Base-by-base conservation (phyloP, 768 basidiomycete genomes). In the Candolleomyces efflorescens region DNA sequence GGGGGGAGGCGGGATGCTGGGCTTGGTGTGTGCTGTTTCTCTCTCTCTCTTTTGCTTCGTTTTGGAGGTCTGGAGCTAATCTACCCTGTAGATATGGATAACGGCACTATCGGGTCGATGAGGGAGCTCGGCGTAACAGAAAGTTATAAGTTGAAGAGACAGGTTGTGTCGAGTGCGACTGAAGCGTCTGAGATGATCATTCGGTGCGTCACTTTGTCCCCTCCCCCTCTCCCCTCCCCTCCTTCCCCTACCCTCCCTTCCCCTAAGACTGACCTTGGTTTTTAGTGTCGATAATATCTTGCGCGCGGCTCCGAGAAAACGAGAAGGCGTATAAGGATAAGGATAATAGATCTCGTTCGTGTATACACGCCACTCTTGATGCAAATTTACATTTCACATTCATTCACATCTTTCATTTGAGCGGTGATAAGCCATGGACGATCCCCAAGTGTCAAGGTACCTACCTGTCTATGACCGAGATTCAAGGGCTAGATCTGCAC, bases 151-250 rank as follows among this genome's bases (percentile, higher is more conserved):
- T 79, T 99, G 62, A 99, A 99, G 77, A 80, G 88, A 41, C 95
- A 98, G 72, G 95, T 98, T 1, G 89, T 99, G 3, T 74, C 91
- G 48, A 96, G 93, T 67, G 95, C 97, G 1, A 92, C 87, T 57
- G 97, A 99, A 69, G 97, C 95, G 17, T 90, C 93, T 1, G 97
- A 98, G 78, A 98, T 98, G 96, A 98, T 99, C 64, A 83, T 99
- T 62, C 83, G 96, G 89, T 90, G 73, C 24, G 84, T 71, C n/a
- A n/a, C n/a, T n/a, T n/a, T n/a, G n/a, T n/a, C n/a, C n/a, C n/a
- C n/a, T n/a, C n/a, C n/a, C n/a, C n/a, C n/a, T n/a, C n/a, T n/a
- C n/a, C n/a, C n/a, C n/a, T n/a, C n/a, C n/a, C n/a, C n/a, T n/a
- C n/a, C n/a, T n/a, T n/a, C n/a, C n/a, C n/a, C n/a, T n/a, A n/a